A percentile compares a stretch with the other conserved stretches of the same genome.
These are phyloP conservation scores for Picea sitchensis DNA, from an alignment of 75 land plant species.

Conservation along the genomic window DNA sequence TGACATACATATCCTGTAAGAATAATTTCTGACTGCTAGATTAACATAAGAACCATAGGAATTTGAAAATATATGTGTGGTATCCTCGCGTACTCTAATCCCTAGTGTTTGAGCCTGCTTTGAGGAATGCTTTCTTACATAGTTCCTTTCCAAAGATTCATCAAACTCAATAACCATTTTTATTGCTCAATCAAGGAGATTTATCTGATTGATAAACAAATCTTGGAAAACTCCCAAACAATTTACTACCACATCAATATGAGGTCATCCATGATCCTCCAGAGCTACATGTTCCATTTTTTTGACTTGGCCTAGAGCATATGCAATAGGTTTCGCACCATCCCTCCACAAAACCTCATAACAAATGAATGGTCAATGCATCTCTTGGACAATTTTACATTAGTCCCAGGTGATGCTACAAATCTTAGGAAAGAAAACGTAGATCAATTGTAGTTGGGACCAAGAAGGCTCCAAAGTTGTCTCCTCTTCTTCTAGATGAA, in stretches of 20 bases:
- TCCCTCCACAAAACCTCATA: constrained; percentile 4
- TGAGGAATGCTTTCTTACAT: constrained; percentile 85
- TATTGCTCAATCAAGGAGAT: constrained; percentile 90
- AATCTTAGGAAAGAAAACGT: constrained; percentile 48
- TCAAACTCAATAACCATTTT: constrained; percentile 99
- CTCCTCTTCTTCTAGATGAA: constrained; percentile 56
- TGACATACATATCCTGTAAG: constrained; percentile 98
- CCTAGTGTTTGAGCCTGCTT: constrained; percentile 76
- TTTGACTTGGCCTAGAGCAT: no score
- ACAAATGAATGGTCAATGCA: constrained; percentile 53
- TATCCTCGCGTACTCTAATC: constrained; percentile 69
- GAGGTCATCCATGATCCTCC: no score
- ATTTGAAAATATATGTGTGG: constrained; percentile 90
- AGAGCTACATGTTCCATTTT: no score
- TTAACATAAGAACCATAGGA: constrained; percentile 98
- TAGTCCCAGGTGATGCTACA: constrained; percentile 40
- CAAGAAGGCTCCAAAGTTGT: constrained; percentile 60
- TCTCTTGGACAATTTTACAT: constrained; percentile 58
- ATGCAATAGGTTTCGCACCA: no score
- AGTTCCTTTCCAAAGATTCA: constrained; percentile 88
- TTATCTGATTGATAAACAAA: constrained; percentile 99
- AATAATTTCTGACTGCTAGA: constrained; percentile 96
- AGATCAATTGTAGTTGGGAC: constrained; percentile 57
- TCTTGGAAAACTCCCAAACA: constrained; percentile 99
- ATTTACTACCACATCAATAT: constrained; percentile 65